Conservation (phyloP, 441 rosid species). For the Gossypium aridum region DNA sequence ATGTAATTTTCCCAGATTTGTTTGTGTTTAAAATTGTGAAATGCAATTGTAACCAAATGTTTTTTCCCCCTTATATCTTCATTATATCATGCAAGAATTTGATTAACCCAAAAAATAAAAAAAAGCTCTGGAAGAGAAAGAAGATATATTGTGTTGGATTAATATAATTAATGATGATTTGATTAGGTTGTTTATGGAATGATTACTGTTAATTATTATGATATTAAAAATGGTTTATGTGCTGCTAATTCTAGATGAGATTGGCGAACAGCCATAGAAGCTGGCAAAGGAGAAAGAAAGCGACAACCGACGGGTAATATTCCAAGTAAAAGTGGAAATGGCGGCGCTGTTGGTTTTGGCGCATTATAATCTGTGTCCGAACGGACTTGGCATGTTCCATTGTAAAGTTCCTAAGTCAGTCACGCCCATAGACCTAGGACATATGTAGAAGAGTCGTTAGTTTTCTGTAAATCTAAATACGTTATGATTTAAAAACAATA, state of each 20-base stretch:
- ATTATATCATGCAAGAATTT: neutral
- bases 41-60: neutral
- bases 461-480: too few relatives aligned
- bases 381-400: neutral
- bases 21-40: neutral
- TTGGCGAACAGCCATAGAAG: neutral
- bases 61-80: neutral
- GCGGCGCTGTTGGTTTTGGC: constrained; percentile 5
- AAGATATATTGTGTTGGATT: neutral
- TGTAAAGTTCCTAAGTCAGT: too few relatives aligned
- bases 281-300: neutral
- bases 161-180: neutral
- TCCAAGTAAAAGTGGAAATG: neutral
- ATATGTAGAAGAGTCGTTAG: too few relatives aligned
- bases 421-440: too few relatives aligned
- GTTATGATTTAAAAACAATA: too few relatives aligned
- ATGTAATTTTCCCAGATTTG: neutral
- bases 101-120: neutral
- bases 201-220: neutral
- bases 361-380: neutral
- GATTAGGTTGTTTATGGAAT: too few relatives aligned
- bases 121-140: too few relatives aligned
- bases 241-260: neutral
- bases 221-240: neutral
- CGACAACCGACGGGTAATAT: neutral